Percentiles rank a stretch among this genome's conserved stretches.
These are phyloP conservation scores for Limnomonas spitsbergensis DNA, from an alignment of 139 green algal species.

Conservation along the genomic window DNA sequence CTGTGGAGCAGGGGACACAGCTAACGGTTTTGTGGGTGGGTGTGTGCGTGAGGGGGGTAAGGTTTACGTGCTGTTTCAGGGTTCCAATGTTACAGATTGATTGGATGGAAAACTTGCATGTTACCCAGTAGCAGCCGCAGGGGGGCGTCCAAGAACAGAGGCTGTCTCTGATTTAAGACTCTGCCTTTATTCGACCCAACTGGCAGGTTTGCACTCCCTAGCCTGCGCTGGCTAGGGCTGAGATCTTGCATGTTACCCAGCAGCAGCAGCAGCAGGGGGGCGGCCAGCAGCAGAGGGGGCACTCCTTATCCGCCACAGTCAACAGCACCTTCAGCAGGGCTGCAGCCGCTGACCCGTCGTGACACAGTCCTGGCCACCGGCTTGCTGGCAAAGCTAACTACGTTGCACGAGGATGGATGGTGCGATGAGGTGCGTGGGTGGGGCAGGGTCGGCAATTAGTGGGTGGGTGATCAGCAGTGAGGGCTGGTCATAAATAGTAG, in stretches of 20 bases:
- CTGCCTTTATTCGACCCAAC: not conserved
- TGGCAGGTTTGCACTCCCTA: constrained; percentile 4
- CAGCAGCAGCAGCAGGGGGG: too few species aligned
- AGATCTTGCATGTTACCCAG: constrained; percentile 49
- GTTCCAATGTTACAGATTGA: constrained; percentile 49
- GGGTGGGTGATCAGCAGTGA: not conserved
- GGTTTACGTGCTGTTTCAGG: not conserved
- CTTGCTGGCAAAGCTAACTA: not conserved
- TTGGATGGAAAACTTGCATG: constrained; percentile 60
- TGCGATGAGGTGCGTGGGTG: not conserved
- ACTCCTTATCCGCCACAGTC: too few species aligned
- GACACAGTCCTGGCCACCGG: constrained; percentile 15
- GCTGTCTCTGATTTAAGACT: not conserved
- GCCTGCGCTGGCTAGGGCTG: constrained; percentile 69
- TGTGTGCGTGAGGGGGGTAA: too few species aligned
- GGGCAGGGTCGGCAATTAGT: too few species aligned
- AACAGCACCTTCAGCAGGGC: too few species aligned
- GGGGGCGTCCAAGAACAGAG: not conserved
- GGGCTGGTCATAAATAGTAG: not conserved
- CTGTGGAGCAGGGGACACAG: too few species aligned
- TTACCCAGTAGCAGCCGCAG: constrained; percentile 47
- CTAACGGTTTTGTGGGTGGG: too few species aligned
- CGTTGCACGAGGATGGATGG: not conserved
- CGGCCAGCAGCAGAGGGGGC: too few species aligned
- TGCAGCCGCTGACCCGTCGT: constrained; percentile 38